Base-by-base conservation (phyloP, 306 rosid species). In the Luffa aegyptiaca region DNA sequence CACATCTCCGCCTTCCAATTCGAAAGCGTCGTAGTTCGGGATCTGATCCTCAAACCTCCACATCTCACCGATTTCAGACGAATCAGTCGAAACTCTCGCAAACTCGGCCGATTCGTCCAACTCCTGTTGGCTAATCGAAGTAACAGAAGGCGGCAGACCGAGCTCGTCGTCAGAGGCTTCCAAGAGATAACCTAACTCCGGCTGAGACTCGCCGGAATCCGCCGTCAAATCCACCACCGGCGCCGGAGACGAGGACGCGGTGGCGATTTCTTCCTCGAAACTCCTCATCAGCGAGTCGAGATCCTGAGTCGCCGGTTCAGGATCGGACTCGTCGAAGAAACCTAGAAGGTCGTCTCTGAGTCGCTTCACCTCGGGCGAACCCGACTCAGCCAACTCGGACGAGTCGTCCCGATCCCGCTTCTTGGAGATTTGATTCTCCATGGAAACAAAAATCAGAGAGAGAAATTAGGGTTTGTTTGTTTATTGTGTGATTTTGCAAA, bases 91-190 rank as follows among this genome's bases (percentile, higher is more conserved):
- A 20, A 82, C 85, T 36, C 89, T 87, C 11, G 72, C 18, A 45
- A 91, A 84, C 80, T 88, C 98, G 1, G 41, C 57, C 84, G 74
- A 89, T 13, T 56, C 87, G 20, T 41, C 70, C 26, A 83, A 82
- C 42, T 2, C 79, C 69, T 82, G 87, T 10, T 57, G 78, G 46
- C 31, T 51, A 12, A 73, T 70, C 7, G 75, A 44, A 4, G 76
- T 64, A 37, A 10, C 37, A 7, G 84, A 82, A 14, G 98, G 98
- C 0, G 98, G 98, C 37, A 93, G 79, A 1, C 98, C 98, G 0
- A 93, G 96, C 62, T 93, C 98, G 12, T 92, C 96, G n/a, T 93
- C 97, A 3, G 98, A 93, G 8, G 98, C 97, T 76, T 85, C 96
- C 0, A 92, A 73, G 13, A 93, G 96, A 80, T 88, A 92, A 3